Evolutionary conservation across 176 grass and related monocot species (phyloP), one percentile per base, ranked within the genome.

Genomic region (Musa troglodytarum): DNA sequence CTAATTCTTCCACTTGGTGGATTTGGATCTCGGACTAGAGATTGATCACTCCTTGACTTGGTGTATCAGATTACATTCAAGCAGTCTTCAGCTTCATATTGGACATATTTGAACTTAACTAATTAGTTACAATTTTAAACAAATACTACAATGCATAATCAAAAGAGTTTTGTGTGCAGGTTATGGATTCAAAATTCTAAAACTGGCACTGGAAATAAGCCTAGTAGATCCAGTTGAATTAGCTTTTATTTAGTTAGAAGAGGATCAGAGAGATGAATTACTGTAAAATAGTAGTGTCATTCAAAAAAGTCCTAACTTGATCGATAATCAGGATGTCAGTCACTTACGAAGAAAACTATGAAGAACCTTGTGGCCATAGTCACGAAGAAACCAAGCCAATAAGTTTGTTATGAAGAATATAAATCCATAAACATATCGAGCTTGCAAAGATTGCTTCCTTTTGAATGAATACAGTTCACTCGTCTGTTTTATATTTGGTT

Each of bases 301-400:
- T 16, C 0, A 20, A 15, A 61, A 8, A 22, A 25, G 50, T 16
- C 34, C 1, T 13, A 19, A 63, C 63, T 52, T 20, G 58, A 19
- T 8, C 69, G 6, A 59, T 69, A 81, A 65, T 8, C 19, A 22
- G 16, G 22, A 56, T 25, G 58, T 43, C 4, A 5, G 34, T 43
- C 34, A 90, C 87, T 61, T 84, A 93, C 90, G 76, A 65, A 86
- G 85, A 72, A 97, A 77, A 11, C 61, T 76, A n/a, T 69, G 79
- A 64, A 92, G 83, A 72, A 88, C 59, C 72, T 86, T 90, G 54
- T 85, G 78, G n/a, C 93, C 93, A 73, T 97, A 97, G 81, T 97
- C 93, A 83, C 93, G 87, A 83, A 97, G 65, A 83, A 93, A 84
- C 89, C 93, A 97, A 53, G 93, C 90, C 52, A 97, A 80, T 83